These are phyloP conservation scores for Tanozyma kutaoensis DNA, from an alignment of 805 yeast genomes.

Conservation along the genomic window DNA sequence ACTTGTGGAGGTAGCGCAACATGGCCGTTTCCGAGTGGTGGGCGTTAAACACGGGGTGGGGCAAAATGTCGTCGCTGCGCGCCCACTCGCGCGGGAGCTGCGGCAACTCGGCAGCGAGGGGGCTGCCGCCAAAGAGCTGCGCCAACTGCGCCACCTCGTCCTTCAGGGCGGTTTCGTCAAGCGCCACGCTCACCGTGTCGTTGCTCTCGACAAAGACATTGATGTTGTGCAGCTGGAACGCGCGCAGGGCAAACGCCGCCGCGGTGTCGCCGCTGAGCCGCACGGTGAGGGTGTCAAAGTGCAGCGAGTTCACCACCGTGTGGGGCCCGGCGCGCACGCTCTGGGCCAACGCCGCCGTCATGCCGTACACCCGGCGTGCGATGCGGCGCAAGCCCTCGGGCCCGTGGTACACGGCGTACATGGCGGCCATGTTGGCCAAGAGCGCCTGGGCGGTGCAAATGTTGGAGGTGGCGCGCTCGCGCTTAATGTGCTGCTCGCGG, in stretches of 20 bases:
- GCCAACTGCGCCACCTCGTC: constrained; percentile 47
- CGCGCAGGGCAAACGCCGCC: constrained; percentile 40
- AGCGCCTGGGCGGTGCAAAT: constrained; percentile 98
- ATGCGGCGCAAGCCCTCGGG: constrained; percentile 72
- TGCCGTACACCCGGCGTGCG: constrained; percentile 63
- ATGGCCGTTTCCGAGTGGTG: constrained; percentile 93
- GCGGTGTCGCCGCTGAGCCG: constrained; percentile 37
- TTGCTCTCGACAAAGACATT: constrained; percentile 63
- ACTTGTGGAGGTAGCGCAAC: constrained; percentile 75
- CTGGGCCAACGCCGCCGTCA: constrained; percentile 59
- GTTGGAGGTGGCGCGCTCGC: constrained; percentile 96
- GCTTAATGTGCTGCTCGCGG: constrained; percentile 93
- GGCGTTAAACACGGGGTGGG: constrained; percentile 68
- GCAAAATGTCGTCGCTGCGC: constrained; percentile 48
- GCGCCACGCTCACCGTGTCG: constrained; percentile 53
- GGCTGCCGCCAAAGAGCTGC: constrained; percentile 41
- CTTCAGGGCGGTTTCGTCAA: constrained; percentile 78
- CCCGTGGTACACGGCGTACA: constrained; percentile 95
- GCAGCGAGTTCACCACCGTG: constrained; percentile 40
- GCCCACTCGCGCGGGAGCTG: constrained; percentile 31
- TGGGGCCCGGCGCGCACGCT: constrained; percentile 30
- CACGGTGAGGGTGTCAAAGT: constrained; percentile 83
- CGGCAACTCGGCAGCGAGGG: constrained; percentile 28
- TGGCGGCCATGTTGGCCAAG: constrained; percentile 88
- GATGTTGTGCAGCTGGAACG: constrained; percentile 50